These are phyloP conservation scores for Paraphoma sp. DNA, from an alignment of 2,329 filamentous ascomycete genomes.

Conservation along the genomic window DNA sequence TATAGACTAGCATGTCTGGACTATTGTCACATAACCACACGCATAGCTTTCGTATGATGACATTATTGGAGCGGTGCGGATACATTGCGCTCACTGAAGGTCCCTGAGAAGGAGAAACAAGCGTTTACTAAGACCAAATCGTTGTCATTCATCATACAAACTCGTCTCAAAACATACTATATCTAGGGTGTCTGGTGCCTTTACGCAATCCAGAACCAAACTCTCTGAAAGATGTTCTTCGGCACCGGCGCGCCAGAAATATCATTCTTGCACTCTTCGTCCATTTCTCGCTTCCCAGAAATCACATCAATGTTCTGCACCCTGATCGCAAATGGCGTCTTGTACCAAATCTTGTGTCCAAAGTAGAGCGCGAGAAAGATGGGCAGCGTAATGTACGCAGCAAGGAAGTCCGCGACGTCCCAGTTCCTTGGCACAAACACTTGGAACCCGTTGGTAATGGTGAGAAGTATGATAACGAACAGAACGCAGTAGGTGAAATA, in stretches of 20 bases:
- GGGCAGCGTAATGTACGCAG: slow-evolving; percentile 56
- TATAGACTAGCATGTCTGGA: no score
- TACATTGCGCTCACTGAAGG: no score
- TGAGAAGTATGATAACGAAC: slow-evolving; percentile 52
- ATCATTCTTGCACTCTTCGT: slow-evolving; percentile 42
- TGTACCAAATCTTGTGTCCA: slow-evolving; percentile 42
- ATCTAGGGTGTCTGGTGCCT: no score
- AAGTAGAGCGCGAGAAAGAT: slow-evolving; percentile 45
- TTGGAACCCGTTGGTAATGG: slow-evolving; percentile 45
- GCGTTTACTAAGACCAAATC: no score
- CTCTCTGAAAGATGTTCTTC: slow-evolving; percentile 40
- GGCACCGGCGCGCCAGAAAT: slow-evolving; percentile 37
- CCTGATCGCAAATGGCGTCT: slow-evolving; percentile 35
- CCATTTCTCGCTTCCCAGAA: slow-evolving; percentile 46
- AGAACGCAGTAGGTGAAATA: slow-evolving; percentile 66
- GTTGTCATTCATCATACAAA: no score
- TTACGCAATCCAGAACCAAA: slow-evolving; percentile 49
- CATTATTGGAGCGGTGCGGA: no score
- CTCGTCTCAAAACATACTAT: no score
- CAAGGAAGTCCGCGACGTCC: slow-evolving; percentile 57
- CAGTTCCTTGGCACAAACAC: slow-evolving; percentile 63
- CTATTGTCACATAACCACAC: no score
- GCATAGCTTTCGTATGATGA: no score
- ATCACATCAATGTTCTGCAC: slow-evolving; percentile 40
- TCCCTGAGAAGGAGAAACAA: no score